phyloP scores from a whole-genome alignment of 768 basidiomycete species.

The Tephrocybe rancida region DNA sequence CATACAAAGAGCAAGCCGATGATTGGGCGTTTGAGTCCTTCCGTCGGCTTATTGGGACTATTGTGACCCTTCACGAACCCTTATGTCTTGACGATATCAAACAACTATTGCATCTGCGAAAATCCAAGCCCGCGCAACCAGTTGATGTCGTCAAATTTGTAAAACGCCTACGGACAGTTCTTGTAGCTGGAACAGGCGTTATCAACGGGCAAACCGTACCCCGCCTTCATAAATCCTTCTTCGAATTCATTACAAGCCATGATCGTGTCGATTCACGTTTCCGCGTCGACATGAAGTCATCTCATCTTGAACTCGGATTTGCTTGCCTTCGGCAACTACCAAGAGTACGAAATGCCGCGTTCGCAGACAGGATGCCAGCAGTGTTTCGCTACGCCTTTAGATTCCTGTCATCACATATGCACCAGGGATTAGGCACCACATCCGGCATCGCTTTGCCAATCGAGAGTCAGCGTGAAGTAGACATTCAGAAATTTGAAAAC shows the following conservation, averaged over 20 bases:
- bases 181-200: slow-evolving; percentile 11
- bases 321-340: no score
- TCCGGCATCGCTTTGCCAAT: no score
- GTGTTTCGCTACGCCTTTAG: no score
- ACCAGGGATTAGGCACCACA: no score
- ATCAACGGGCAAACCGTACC: slow-evolving; percentile 13
- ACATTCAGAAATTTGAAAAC: no score
- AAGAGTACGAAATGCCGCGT: no score
- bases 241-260: slow-evolving; percentile 15
- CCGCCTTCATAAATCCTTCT: slow-evolving; percentile 19
- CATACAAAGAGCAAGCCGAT: background rate
- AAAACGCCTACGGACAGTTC: slow-evolving; percentile 16
- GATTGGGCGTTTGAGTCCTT: slow-evolving; percentile 18
- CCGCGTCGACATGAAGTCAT: no score
- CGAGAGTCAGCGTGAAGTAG: no score
- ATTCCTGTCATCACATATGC: no score
- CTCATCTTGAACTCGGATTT: no score
- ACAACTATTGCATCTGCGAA: slow-evolving; percentile 4
- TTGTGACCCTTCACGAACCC: slow-evolving; percentile 11
- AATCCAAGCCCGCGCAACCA: background rate
- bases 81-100: slow-evolving; percentile 11
- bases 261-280: no score
- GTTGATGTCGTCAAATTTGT: slow-evolving; percentile 16
- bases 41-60: slow-evolving; percentile 14
- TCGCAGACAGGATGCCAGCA: no score